Conservation (phyloP, 2,329 filamentous ascomycete species). For the Ceratocystis eucalypticola region DNA sequence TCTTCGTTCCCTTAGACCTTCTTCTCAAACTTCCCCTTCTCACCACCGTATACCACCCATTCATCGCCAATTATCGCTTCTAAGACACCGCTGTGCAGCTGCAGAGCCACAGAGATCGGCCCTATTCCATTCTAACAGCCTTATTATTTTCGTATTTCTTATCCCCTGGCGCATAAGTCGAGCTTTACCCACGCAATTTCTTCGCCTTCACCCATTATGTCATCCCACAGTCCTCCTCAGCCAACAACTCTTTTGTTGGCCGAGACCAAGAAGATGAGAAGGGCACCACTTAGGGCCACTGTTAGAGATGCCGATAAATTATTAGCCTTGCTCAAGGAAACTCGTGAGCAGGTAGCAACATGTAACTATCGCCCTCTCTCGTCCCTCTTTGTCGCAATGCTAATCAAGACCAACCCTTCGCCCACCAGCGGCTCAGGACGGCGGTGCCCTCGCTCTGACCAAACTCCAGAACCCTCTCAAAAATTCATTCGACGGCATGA, state of each 20-base stretch:
- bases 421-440: constrained; percentile 46
- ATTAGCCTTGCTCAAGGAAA: constrained; percentile 60
- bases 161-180: neutral
- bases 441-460: constrained; percentile 59
- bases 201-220: neutral
- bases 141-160: too few species aligned
- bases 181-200: neutral
- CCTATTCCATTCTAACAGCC: neutral
- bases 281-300: constrained; percentile 53
- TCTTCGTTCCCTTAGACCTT: neutral
- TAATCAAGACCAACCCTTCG: neutral
- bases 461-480: constrained; percentile 80
- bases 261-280: constrained; percentile 60
- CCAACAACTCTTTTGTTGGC: constrained; percentile 48
- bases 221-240: constrained; percentile 26
- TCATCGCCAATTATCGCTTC: neutral
- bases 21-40: neutral
- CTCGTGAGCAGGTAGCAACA: constrained; percentile 58
- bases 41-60: neutral
- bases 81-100: neutral
- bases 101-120: neutral
- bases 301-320: constrained; percentile 71
- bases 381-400: constrained; percentile 17
- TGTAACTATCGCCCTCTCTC: constrained; percentile 35
- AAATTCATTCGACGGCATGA: constrained; percentile 64